These are phyloP conservation scores for Komagataella mondaviorum DNA, from an alignment of 805 yeast genomes.

Conservation along the genomic window DNA sequence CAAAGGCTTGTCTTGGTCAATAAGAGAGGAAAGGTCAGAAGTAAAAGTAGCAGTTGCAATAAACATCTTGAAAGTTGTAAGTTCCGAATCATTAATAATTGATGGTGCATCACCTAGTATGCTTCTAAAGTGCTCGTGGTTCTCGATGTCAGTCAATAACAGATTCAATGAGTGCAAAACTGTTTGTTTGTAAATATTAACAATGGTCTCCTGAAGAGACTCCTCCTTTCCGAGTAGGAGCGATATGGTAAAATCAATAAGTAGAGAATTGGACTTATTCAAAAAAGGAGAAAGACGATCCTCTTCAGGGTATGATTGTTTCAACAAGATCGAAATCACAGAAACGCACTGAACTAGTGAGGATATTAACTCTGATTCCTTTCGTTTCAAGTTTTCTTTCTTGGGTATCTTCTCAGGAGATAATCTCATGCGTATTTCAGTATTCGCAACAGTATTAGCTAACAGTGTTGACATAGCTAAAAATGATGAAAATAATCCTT, in stretches of 20 bases:
- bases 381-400: not conserved
- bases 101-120: not conserved
- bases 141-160: not conserved
- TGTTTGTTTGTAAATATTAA: not conserved
- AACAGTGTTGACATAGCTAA: conserved; percentile 5
- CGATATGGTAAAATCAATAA: conserved; percentile 9
- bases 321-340: not conserved
- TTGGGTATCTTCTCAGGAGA: not conserved
- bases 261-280: not conserved
- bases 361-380: not conserved
- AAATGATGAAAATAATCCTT: conserved; percentile 6
- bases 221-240: conserved; percentile 1
- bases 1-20: not conserved
- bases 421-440: not conserved
- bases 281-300: not conserved
- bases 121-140: not conserved
- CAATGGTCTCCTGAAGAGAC: not conserved
- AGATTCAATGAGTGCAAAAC: not conserved
- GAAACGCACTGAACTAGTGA: not conserved
- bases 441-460: not conserved
- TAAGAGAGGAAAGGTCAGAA: not conserved
- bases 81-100: not conserved
- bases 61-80: not conserved
- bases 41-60: not conserved
- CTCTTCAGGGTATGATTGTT: not conserved